phyloP scores from a whole-genome alignment of 768 basidiomycete genomes.

The Pisolithus albus region DNA sequence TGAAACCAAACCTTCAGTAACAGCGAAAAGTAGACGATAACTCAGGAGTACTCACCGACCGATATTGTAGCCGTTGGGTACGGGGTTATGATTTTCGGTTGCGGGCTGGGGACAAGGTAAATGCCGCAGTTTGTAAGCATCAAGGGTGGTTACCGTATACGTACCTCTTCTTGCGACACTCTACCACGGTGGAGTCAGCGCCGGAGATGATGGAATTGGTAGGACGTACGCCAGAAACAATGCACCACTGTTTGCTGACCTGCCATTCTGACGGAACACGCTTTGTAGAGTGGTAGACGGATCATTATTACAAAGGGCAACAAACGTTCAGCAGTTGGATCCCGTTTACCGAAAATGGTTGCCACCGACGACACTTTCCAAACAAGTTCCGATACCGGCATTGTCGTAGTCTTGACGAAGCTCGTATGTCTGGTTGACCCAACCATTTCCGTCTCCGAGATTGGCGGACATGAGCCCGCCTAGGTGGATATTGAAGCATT shows the following conservation, averaged over 20 bases:
- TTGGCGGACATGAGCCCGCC: slow-evolving; percentile 36
- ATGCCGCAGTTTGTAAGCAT: not conserved
- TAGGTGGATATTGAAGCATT: slow-evolving; percentile 34
- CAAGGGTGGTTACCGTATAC: not conserved
- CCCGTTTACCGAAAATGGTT: slow-evolving; percentile 39
- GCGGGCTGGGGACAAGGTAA: slow-evolving; percentile 15
- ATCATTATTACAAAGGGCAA: not conserved
- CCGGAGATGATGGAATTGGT: not conserved
- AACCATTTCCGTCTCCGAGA: slow-evolving; percentile 43
- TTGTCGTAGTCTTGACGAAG: slow-evolving; percentile 38
- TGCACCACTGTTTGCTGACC: slow-evolving; percentile 39
- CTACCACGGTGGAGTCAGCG: slow-evolving; percentile 18
- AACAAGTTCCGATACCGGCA: slow-evolving; percentile 35
- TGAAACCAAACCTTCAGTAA: slow-evolving; percentile 6
- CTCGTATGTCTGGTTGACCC: slow-evolving; percentile 37
- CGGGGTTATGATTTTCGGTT: slow-evolving; percentile 33
- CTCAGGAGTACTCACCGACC: slow-evolving; percentile 30
- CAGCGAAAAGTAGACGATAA: not conserved
- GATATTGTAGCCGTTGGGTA: slow-evolving; percentile 43
- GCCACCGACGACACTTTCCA: slow-evolving; percentile 40
- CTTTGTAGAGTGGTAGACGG: slow-evolving; percentile 20
- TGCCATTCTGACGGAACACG: slow-evolving; percentile 54
- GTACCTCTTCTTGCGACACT: slow-evolving; percentile 42
- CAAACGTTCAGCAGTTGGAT: not conserved
- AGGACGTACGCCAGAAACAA: slow-evolving; percentile 52